Percentiles rank a stretch among this genome's conserved stretches.
Conservation (phyloP, 2,329 filamentous ascomycete species). For the Penicillium sumatraense region DNA sequence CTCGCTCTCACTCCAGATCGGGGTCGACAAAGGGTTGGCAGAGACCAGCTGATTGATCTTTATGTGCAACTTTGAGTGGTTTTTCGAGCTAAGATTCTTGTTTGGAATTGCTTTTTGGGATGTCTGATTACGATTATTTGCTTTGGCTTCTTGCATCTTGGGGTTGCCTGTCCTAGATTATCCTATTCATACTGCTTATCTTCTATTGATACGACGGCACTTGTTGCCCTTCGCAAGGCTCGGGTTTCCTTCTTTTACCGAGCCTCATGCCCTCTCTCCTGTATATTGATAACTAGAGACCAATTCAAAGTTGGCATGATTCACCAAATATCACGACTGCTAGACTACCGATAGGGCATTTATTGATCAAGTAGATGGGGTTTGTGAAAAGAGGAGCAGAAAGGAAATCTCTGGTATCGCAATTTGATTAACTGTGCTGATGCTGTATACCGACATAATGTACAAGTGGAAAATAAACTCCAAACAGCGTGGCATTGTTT, state of each 20-base stretch:
- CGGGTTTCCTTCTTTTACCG: not conserved
- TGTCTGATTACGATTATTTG: not conserved
- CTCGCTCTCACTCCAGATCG: constrained; percentile 40
- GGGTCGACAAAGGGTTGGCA: constrained; percentile 31
- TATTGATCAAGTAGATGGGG: not conserved
- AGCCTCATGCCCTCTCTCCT: not conserved
- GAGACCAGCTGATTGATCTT: constrained; percentile 30
- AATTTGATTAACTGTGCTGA: not conserved
- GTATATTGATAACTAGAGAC: not conserved
- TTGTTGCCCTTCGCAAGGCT: not conserved
- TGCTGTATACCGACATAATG: not conserved
- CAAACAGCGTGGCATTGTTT: not conserved
- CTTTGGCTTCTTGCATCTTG: not conserved
- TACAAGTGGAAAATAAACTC: not conserved
- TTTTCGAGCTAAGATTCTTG: not conserved
- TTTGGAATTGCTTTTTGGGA: not conserved
- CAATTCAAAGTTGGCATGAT: not conserved
- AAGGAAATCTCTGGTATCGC: not conserved
- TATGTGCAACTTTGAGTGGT: constrained; percentile 25
- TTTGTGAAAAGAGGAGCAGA: too few species aligned
- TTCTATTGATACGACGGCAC: not conserved
- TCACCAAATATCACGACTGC: too few species aligned
- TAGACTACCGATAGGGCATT: not conserved
- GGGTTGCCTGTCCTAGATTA: not conserved
- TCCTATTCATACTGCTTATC: not conserved